Base-by-base conservation (phyloP, 1,284 basidiomycete species). In the Grifola frondosa region DNA sequence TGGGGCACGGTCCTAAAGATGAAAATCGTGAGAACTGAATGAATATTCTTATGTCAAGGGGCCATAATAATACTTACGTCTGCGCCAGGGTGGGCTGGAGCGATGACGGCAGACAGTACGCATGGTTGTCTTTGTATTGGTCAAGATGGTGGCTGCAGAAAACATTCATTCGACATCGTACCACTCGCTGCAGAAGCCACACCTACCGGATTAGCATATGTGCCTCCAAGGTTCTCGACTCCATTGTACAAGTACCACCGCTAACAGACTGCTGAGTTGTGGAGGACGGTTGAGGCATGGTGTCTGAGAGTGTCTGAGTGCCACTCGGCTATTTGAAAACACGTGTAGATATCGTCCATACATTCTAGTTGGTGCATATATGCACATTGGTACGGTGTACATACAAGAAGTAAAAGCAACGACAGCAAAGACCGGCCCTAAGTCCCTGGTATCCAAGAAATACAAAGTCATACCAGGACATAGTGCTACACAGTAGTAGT, bases 51-150 rank as follows among this genome's bases (percentile, higher is more conserved):
- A 38, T 21, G 32, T 16, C 17, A 12, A 49, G 16, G 19, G 31
- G 25, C 16, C 15, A 46, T 17, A 24, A 17, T 16, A 26, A 48
- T 59, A 83, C 85, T 84, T n/a, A n/a, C n/a, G n/a, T 80, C 67
- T 96, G 92, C 6, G 93, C 83, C 11, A 87, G 67, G 2, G 92
- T 93, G 2, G 92, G 91, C 5, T 88, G 78, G 38, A 96, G 70
- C 6, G 91, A 93, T 3, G 87, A 80, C 1, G 92, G 92, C n/a
- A 96, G 71, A 60, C 85, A 89, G 63, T 96, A 96, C 16, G 80
- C 77, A 45, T 83, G 79, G 50, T 88, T 88, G 45, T 84, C 72
- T 62, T 82, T 84, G 62, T 83, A 90, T 58, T 95, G 94, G 56
- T 92, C 87, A 37, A 95, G 71, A 60, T 95, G 91, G 62, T 94